A percentile compares a stretch with the other conserved stretches of the same genome.
Evolutionary conservation across 2,329 filamentous ascomycete genomes (phyloP).

Genomic region (Aspergillus oerlinghausenensis): DNA sequence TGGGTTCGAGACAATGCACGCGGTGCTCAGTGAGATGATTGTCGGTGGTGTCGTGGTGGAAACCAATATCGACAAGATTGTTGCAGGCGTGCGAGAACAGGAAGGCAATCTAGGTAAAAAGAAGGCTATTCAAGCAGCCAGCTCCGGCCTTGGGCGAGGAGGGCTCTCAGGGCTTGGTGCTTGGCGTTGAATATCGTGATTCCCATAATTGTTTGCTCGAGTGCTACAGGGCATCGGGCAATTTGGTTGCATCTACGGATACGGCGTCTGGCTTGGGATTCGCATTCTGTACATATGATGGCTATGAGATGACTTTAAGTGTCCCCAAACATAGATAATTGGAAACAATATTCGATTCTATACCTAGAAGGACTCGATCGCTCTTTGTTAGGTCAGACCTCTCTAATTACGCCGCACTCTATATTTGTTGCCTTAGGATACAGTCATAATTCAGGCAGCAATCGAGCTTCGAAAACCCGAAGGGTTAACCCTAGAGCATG

Average conservation of each 20-base stretch:
- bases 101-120: conserved; percentile 41
- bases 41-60: conserved; percentile 93
- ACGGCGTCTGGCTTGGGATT: neutral
- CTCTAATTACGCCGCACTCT: neutral
- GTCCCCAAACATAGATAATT: neutral
- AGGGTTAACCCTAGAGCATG: conserved; percentile 19
- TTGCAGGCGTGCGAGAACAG: conserved; percentile 67
- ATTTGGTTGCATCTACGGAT: neutral
- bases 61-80: conserved; percentile 82
- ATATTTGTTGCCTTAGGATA: neutral
- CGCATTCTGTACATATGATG: neutral
- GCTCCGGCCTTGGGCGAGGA: conserved; percentile 33
- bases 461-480: neutral
- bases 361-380: neutral
- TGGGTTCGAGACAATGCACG: conserved; percentile 96
- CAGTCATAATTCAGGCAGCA: neutral
- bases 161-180: conserved; percentile 36
- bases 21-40: conserved; percentile 87
- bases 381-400: neutral
- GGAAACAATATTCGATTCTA: neutral
- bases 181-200: conserved; percentile 29
- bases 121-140: conserved; percentile 41
- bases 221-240: neutral
- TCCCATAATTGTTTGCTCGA: neutral
- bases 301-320: neutral